These are phyloP conservation scores for Backusella westeae DNA, from an alignment of 192 early-diverging fungal genomes.

Conservation along the genomic window DNA sequence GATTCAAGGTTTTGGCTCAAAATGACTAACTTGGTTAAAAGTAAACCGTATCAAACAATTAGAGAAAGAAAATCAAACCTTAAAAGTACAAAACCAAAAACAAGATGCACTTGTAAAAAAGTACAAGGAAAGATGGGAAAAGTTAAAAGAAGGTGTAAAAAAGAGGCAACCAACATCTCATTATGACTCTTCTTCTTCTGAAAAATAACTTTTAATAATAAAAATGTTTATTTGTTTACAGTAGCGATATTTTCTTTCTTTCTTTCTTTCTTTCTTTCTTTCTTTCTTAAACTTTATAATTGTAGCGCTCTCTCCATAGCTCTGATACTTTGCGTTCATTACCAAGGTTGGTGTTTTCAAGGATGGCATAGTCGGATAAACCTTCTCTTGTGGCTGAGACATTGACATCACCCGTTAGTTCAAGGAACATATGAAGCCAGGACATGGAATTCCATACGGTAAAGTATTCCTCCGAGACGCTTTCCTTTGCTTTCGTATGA, in stretches of 20 bases:
- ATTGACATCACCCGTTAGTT: conserved; percentile 38
- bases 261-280: neutral
- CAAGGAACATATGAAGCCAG: conserved; percentile 70
- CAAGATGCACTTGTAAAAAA: conserved; percentile 55
- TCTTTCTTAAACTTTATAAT: conserved; percentile 8
- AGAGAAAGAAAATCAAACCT: conserved; percentile 53
- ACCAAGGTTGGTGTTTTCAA: conserved; percentile 26
- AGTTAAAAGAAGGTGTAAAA: conserved; percentile 73
- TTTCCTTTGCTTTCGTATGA: conserved; percentile 33
- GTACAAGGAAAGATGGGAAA: conserved; percentile 79
- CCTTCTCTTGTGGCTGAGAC: conserved; percentile 13
- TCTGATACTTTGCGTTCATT: conserved; percentile 19
- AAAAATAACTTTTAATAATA: neutral
- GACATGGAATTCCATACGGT: conserved; percentile 70
- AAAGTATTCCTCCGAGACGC: conserved; percentile 65
- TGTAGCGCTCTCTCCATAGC: conserved; percentile 5
- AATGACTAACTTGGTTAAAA: neutral
- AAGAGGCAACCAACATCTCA: conserved; percentile 33
- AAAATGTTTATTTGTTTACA: neutral
- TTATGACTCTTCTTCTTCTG: neutral
- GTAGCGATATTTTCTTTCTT: no score
- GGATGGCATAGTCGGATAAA: conserved; percentile 13
- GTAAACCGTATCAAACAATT: conserved; percentile 48
- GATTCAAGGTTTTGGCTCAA: neutral
- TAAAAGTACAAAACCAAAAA: conserved; percentile 48